phyloP scores from a whole-genome alignment of 495 filamentous ascomycete species.

The Penicillium atrosanguineum region DNA sequence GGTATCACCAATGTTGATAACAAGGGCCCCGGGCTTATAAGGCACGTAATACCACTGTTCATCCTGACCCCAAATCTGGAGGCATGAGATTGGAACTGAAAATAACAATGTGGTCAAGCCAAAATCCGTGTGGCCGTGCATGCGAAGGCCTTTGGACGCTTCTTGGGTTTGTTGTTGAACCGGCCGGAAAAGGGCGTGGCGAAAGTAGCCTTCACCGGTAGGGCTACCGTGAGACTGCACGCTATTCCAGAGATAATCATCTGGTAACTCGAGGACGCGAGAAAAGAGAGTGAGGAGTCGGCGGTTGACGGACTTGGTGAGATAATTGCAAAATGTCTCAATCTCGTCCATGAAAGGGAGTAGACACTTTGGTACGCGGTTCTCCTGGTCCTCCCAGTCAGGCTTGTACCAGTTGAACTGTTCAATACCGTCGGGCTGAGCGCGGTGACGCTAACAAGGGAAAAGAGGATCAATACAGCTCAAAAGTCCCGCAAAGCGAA shows the following conservation, averaged over 20 bases:
- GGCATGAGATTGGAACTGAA: conserved; percentile 39
- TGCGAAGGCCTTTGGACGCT: conserved; percentile 39
- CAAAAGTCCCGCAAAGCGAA: not conserved
- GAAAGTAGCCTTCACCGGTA: conserved; percentile 46
- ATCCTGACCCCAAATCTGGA: conserved; percentile 44
- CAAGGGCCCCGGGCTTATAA: conserved; percentile 43
- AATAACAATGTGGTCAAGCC: conserved; percentile 44
- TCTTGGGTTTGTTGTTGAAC: conserved; percentile 36
- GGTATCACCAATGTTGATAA: conserved; percentile 48
- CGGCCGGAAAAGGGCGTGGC: conserved; percentile 44
- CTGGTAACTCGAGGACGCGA: conserved; percentile 44
- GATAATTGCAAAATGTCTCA: conserved; percentile 41
- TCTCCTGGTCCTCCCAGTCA: conserved; percentile 32
- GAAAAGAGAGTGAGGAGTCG: conserved; percentile 44
- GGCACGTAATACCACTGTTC: conserved; percentile 44
- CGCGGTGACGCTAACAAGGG: conserved; percentile 31
- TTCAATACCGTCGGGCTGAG: conserved; percentile 41
- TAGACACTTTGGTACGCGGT: conserved; percentile 35
- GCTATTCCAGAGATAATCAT: conserved; percentile 46
- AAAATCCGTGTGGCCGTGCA: conserved; percentile 48
- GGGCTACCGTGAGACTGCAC: conserved; percentile 44
- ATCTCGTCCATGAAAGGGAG: conserved; percentile 49
- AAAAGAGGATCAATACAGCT: not conserved
- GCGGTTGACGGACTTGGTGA: conserved; percentile 44
- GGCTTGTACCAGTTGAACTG: conserved; percentile 48